Evolutionary conservation across 192 early-diverging fungal genomes (phyloP).

Genomic region (Podila clonocystis): DNA sequence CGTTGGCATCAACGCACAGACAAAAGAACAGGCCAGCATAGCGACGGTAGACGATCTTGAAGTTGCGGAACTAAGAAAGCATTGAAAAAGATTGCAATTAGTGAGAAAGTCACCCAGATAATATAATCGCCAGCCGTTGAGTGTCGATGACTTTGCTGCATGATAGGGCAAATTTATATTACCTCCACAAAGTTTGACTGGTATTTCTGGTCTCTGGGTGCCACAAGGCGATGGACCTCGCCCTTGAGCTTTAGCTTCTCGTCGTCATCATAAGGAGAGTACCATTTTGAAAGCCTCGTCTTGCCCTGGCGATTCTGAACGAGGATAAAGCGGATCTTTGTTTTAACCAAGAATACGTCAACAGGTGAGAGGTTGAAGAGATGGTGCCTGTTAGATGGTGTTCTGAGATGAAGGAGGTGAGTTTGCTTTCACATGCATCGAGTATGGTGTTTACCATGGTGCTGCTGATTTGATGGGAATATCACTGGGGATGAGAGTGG

Average conservation of each 20-base stretch:
- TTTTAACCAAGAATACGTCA: neutral
- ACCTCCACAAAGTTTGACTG: constrained; percentile 99
- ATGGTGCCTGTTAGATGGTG: too few relatives aligned
- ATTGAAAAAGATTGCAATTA: neutral
- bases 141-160: neutral
- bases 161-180: constrained; percentile 8
- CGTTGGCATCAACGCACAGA: constrained; percentile 98
- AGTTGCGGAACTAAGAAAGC: constrained; percentile 85
- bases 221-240: constrained; percentile 95
- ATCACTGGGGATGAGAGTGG: too few relatives aligned
- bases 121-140: neutral
- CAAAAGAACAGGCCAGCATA: constrained; percentile 99
- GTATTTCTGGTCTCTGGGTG: constrained; percentile 95
- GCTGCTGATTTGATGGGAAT: too few relatives aligned
- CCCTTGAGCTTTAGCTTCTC: constrained; percentile 95
- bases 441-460: too few relatives aligned
- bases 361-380: neutral
- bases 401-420: too few relatives aligned
- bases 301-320: constrained; percentile 99
- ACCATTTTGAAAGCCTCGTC: constrained; percentile 97
- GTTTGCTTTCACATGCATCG: too few relatives aligned
- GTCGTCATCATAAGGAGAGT: constrained; percentile 91
- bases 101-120: neutral
- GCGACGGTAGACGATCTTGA: constrained; percentile 97
- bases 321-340: constrained; percentile 91